Base-by-base conservation (phyloP, 1,284 basidiomycete genomes). In the Fistulinella cinereoalba region DNA sequence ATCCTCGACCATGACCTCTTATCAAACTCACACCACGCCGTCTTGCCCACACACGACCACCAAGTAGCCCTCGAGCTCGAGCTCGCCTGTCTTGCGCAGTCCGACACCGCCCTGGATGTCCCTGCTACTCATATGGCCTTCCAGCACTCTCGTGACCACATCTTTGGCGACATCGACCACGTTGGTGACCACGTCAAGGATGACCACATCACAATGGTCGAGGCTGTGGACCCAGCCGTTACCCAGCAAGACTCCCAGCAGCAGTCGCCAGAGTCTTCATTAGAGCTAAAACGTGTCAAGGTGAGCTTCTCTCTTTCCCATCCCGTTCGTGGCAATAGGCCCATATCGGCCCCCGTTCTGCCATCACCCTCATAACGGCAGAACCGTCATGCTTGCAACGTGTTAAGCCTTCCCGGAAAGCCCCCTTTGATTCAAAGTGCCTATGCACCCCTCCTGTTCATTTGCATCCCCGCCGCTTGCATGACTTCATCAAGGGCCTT, bases 221-320 rank as follows among this genome's bases (percentile, higher is more conserved):
- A 68, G 62, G 56, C 66, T 40, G 64, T 66, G 27, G 67, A 70
- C 47, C 63, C 68, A 21, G 53, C 61, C 24, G 64, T 61, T 45
- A 66, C 57, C 32, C 65, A 61, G 34, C 69, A 68, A 51, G 70
- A 71, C 40, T 44, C 59, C 15, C 67, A 69, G 40, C 68, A 64
- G 25, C 65, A 68, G 51, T 62, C 54, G 34, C 60, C 65, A 15
- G 65, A 69, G 45, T 50, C 66, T 43, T 56, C 67, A 46, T 64
- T 67, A 50, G 67, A 71, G 34, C 53, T 72, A 45, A 70, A 70
- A 61, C 68, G 69, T 64, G 68, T 70, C 56, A 72, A 72, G 62
- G 68, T 71, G 53, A 55, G 68, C 48, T 62, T 58, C 54, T 57
- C 50, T 49, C 43, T 50, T 50, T 50, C 59, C 50, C 42, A 36